Evolutionary conservation across 495 filamentous ascomycete species (phyloP), one percentile per base, ranked within the genome.

Genomic region (Pyrenula massariospora): DNA sequence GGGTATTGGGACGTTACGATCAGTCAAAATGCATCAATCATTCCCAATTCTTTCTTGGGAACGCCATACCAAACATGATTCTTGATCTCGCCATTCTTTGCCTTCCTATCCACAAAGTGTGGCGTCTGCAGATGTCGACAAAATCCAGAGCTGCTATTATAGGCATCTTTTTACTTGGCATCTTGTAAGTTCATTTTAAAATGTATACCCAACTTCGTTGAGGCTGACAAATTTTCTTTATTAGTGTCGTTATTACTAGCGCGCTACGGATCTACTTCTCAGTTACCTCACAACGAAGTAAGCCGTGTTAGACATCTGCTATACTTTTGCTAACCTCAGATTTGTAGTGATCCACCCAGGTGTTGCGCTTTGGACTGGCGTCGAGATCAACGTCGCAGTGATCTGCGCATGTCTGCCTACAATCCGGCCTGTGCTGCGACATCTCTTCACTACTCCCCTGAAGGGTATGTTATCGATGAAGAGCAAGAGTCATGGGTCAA

Each of bases 41-140:
- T 1, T 60, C 58, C 21, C 58, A 52, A 24, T 70, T 66, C 54
- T 71, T 70, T 50, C 66, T 75, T 8, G 69, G 65, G 0, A 66
- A 67, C 25, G 66, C 72, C 22, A 63, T 73, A 3, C 68, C 72
- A 10, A 77, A 79, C 42, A 72, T 77, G 22, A 50, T 68, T 0
- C 68, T 70, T 0, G 75, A 77, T 60, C 61, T 69, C 12, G 62
- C 68, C 8, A 68, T 79, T 10, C 64, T 79, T 20, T 24, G 77
- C 0, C 72, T 82, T 48, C 81, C 81, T 0, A 66, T 83, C 48
- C 76, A 75, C 10, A 68, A 68, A 8, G 63, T 81, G 20, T 71
- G 68, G 65, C 62, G 61, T 0, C 59, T 77, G 12, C 71, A 72
- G 0, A 70, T 78, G 50, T 68, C 71, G 12, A 58, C 58, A 24